Evolutionary conservation across 495 filamentous ascomycete genomes (phyloP), one percentile per base, ranked within the genome.

Genomic region (Cudoniella acicularis): DNA sequence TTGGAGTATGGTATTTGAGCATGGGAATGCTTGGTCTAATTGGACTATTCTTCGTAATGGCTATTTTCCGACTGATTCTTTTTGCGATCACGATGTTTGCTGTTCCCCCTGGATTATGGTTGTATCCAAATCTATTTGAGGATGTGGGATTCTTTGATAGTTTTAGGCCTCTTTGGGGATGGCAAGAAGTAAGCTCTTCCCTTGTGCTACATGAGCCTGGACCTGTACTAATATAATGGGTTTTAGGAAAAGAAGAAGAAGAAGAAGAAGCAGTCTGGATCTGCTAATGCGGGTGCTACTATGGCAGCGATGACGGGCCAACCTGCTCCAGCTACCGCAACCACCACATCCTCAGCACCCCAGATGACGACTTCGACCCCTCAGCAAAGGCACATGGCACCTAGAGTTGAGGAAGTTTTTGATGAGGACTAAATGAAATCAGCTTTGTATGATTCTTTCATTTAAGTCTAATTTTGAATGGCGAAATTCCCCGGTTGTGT

Each of bases 91-190:
- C 95, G 10, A 89, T 96, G 64, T 93, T 98, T 68, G 78, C 83
- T 8, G 80, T 84, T 10, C 79, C 91, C 13, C 94, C 93, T 1
- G 95, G 95, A 61, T 78, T 99, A 25, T 99, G 95, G 95, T 79
- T 99, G 47, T 99, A 91, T 78, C 95, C 95, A 47, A 99, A 99
- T 69, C 72, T 99, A 20, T 99, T 97, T 74, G 95, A 98, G 73
- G 95, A 99, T 70, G 95, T 99, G 46, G 94, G 93, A 8, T 97
- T 99, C 73, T 87, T 98, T 67, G 95, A 99, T 61, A 95, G 89
- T 73, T 99, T 99, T 79, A 88, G 88, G 74, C 95, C 95, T 23
- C 71, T 94, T 30, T 98, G 95, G 93, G 95, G 89, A 51, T 99
- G 95, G 95, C 94, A 98, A 72, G 91, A 98, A 87, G 94, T 96